Base-by-base conservation (phyloP, 352 stramenopile species). In the Pythium scleroteichum region DNA sequence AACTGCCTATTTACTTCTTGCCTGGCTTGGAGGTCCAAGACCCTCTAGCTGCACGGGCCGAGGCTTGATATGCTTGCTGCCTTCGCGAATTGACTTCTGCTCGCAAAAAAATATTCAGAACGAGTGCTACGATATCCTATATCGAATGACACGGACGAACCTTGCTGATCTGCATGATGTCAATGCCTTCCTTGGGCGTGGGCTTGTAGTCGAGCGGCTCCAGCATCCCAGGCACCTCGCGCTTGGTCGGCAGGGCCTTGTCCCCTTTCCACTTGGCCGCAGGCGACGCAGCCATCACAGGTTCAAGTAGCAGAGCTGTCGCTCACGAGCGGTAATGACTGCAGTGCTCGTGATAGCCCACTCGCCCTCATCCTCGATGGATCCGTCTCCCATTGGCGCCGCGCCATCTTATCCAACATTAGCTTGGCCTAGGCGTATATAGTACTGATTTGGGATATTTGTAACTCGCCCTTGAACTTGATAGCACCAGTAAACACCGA, bases 151-250 rank as follows among this genome's bases (percentile, higher is more conserved):
- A 63, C 51, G 20, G 45, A 80, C 78, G 39, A 14, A 60, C 53
- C 76, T 90, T 88, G 64, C 62, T 72, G 45, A 86, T 52, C 55
- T 86, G 78, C 16, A 90, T 63, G 19, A 73, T 17, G n/a, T 78
- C 68, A 20, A 85, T 73, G 53, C 72, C 76, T 61, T 87, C 76
- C 40, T 84, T 88, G 7, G 71, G 70, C 48, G 68, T 87, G 7
- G 79, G 79, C 6, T 80, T 90, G 58, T 88, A 76, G 16, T 79
- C 79, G 23, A 92, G 82, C 45, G 82, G 79, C 57, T 89, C 72
- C 6, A 91, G 72, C 13, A 67, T 73, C 1, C 76, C 53, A 13
- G 73, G 79, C 26, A 78, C 63, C 20, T 70, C 62, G 51, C 64
- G 64, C 53, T 72, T 72, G 64, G 53, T 13, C 39, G 54, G 48